These are phyloP conservation scores for Proliferodiscus dingleyae DNA, from an alignment of 2,329 filamentous ascomycete species.

Conservation along the genomic window DNA sequence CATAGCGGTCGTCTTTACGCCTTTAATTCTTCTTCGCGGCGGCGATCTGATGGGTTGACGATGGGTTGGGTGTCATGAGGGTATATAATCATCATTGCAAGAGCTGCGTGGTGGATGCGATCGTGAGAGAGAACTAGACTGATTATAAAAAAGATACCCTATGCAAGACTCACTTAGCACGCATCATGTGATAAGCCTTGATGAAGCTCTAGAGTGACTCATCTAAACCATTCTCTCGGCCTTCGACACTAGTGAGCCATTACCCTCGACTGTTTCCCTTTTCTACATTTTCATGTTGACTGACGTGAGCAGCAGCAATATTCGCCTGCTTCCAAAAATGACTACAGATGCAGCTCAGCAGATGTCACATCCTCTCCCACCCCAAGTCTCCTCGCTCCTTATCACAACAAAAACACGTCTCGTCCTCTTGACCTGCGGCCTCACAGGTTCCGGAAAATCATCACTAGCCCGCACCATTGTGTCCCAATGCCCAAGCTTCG, in stretches of 20 bases:
- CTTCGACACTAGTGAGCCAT: neutral
- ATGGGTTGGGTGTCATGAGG: neutral
- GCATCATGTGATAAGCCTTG: neutral
- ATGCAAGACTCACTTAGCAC: neutral
- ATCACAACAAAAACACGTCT: neutral
- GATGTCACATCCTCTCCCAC: neutral
- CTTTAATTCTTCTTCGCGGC: neutral
- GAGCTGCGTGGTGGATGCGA: slow-evolving; percentile 11
- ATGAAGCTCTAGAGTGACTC: neutral
- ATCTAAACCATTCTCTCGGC: neutral
- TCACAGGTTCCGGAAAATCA: slow-evolving; percentile 3
- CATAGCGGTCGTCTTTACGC: neutral
- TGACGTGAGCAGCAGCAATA: too few species aligned
- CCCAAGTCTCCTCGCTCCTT: neutral
- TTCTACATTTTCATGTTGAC: too few species aligned
- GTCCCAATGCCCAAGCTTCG: neutral
- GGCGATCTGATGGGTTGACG: neutral
- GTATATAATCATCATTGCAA: slow-evolving; percentile 5
- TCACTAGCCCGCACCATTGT: slow-evolving; percentile 1
- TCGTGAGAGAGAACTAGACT: too few species aligned
- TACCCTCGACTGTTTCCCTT: neutral
- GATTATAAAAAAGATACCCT: neutral
- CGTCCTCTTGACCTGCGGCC: neutral
- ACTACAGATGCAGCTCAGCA: neutral
- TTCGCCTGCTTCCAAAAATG: neutral